These are phyloP conservation scores for Graphiopsis chlorocephala DNA, from an alignment of 2,329 filamentous ascomycete genomes.

Conservation along the genomic window DNA sequence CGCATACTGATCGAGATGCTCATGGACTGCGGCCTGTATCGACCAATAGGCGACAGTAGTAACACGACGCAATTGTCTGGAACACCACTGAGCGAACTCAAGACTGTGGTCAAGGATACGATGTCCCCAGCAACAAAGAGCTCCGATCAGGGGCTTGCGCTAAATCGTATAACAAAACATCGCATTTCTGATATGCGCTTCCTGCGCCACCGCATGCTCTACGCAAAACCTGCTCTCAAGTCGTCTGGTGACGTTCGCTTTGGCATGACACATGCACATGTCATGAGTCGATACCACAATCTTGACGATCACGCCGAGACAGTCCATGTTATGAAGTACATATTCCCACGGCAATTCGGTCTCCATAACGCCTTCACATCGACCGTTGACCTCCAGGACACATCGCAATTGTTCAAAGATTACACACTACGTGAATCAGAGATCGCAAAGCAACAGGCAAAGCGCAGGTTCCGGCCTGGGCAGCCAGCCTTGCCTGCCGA, in stretches of 20 bases:
- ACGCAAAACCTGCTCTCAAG: conserved; percentile 71
- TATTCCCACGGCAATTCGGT: conserved; percentile 87
- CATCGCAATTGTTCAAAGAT: conserved; percentile 73
- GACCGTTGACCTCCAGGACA: conserved; percentile 61
- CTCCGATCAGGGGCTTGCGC: no score
- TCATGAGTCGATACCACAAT: conserved; percentile 68
- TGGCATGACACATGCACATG: conserved; percentile 79
- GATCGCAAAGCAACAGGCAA: conserved; percentile 46
- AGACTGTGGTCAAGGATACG: not conserved
- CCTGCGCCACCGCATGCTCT: conserved; percentile 80
- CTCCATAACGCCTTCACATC: conserved; percentile 91
- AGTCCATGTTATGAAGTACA: conserved; percentile 78
- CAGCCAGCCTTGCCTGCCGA: not conserved
- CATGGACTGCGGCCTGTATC: conserved; percentile 73
- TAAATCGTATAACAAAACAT: not conserved
- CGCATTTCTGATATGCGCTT: conserved; percentile 58
- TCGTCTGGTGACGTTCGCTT: conserved; percentile 64
- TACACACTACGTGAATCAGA: conserved; percentile 85
- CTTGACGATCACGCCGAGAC: conserved; percentile 53
- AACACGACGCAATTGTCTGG: conserved; percentile 81
- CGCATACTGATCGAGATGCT: conserved; percentile 74
- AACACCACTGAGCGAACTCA: conserved; percentile 54
- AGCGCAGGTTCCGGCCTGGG: not conserved
- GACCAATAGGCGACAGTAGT: conserved; percentile 56
- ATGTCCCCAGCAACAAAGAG: not conserved